Evolutionary conservation across 495 filamentous ascomycete genomes (phyloP).

Genomic region (Jackrogersella minutella): DNA sequence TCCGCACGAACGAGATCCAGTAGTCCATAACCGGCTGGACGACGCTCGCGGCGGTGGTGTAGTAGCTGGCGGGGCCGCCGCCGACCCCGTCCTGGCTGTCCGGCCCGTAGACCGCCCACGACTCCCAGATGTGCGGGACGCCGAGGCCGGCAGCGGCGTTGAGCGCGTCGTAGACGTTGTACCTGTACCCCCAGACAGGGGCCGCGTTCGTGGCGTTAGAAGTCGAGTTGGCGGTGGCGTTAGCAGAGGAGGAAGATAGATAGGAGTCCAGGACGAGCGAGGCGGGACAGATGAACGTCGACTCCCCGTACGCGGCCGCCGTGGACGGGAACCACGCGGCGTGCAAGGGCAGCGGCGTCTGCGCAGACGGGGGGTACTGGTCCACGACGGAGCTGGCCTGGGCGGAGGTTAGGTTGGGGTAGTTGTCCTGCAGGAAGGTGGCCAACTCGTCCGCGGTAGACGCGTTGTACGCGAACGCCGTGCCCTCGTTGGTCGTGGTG

Average conservation of each 20-base stretch:
- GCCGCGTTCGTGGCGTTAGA: background rate
- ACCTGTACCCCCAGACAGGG: slow-evolving; percentile 43
- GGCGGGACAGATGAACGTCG: slow-evolving; percentile 69
- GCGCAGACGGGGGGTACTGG: slow-evolving; percentile 31
- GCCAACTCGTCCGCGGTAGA: slow-evolving; percentile 53
- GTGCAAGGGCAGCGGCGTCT: slow-evolving; percentile 39
- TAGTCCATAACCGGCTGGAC: slow-evolving; percentile 52
- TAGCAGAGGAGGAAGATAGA: background rate
- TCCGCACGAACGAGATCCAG: slow-evolving; percentile 52
- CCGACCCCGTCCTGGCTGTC: slow-evolving; percentile 36
- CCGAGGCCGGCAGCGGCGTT: slow-evolving; percentile 39
- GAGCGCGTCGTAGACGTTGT: slow-evolving; percentile 41
- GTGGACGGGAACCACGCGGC: slow-evolving; percentile 52
- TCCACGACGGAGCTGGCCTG: slow-evolving; percentile 55
- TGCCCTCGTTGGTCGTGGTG: slow-evolving; percentile 62
- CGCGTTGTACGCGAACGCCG: slow-evolving; percentile 59
- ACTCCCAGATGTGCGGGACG: slow-evolving; percentile 50
- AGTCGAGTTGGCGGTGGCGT: background rate
- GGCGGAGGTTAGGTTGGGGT: slow-evolving; percentile 52
- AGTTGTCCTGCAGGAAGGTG: slow-evolving; percentile 58
- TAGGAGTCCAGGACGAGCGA: slow-evolving; percentile 44
- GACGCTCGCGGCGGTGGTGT: slow-evolving; percentile 38
- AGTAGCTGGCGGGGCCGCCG: slow-evolving; percentile 42
- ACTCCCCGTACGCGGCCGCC: slow-evolving; percentile 65
- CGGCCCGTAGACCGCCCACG: slow-evolving; percentile 54